Base-by-base conservation (phyloP, 805 yeast genomes). In the Kazachstania kunashirensis region DNA sequence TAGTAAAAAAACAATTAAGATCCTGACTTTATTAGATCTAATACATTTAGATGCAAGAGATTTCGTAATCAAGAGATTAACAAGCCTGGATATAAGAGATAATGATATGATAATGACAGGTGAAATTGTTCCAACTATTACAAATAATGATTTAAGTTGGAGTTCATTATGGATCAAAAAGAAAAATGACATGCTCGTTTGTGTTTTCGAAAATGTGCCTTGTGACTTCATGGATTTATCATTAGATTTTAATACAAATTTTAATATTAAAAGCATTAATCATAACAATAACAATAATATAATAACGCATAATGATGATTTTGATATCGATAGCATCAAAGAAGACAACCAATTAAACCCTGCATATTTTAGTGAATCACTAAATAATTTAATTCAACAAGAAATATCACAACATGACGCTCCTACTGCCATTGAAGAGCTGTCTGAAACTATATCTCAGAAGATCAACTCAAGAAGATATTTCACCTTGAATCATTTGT, bases 201-300 rank as follows among this genome's bases (percentile, higher is more conserved):
- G 88, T 62, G 84, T 84, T 63, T 78, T 86, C 52, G 94, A 85
- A 49, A 92, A 84, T 52, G 83, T 84, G 19, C 82, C 75, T 2
- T 73, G 79, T 48, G 75, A 70, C 47, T 74, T 78, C 6, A 64
- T 75, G 40, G 82, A 77, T 50, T 53, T 77, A 10, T 54, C 65
- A 4, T 57, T 76, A 14, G 63, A 62, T 28, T 31, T 50, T 26
- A 45, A 47, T 11, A 52, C 51, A 5, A 21, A 20, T 36, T 56
- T 47, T 38, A 40, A 52, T 2, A 49, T 53, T 3, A 48, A 46
- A 6, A 47, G 41, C 11, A 43, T 55, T 6, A 33, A 48, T 5
- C 27, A 24, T 35, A 31, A 35, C 15, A 27, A 27, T 18, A 15
- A 33, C 7, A 24, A 21, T 2, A 28, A 24, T 15, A 16, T 21